Conservation (phyloP, 2,329 filamentous ascomycete species). For the Fusarium buxicola region DNA sequence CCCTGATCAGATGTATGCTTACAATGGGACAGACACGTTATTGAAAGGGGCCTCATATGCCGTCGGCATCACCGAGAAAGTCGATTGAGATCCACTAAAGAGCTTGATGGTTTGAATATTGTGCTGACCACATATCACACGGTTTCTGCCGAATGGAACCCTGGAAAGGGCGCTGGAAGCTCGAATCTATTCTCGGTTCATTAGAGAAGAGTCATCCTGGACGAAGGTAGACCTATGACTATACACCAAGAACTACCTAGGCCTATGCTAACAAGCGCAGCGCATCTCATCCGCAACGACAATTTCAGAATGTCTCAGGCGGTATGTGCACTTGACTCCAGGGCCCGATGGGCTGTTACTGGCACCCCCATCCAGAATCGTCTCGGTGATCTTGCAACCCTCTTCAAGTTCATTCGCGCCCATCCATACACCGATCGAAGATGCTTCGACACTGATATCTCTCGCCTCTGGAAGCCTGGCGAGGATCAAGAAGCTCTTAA, state of each 20-base stretch:
- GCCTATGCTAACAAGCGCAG: conserved; percentile 1
- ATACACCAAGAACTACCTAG: rapidly evolving
- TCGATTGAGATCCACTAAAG: conserved; percentile 17
- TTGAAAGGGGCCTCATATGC: conserved; percentile 35
- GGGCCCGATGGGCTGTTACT: conserved; percentile 59
- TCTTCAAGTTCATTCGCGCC: conserved; percentile 57
- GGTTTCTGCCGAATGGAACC: conserved; percentile 52
- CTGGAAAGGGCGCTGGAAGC: neutral
- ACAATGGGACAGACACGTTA: conserved; percentile 40
- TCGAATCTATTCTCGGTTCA: conserved; percentile 48
- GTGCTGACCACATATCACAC: conserved; percentile 58
- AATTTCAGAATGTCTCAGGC: conserved; percentile 44
- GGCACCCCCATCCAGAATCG: conserved; percentile 63
- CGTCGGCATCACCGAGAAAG: conserved; percentile 48
- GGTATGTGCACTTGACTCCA: conserved; percentile 51
- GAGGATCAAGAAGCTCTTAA: conserved; percentile 52
- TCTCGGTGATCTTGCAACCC: conserved; percentile 54
- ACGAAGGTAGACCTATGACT: conserved; percentile 21
- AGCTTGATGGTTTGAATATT: conserved; percentile 40
- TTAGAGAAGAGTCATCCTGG: conserved; percentile 50
- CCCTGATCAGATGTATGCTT: rapidly evolving
- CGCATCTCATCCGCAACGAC: conserved; percentile 33
- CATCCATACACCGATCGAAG: conserved; percentile 52
- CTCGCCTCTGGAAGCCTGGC: conserved; percentile 53
- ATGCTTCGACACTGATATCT: conserved; percentile 32